These are phyloP conservation scores for Albatrellus ellisii DNA, from an alignment of 768 basidiomycete species.

Conservation along the genomic window DNA sequence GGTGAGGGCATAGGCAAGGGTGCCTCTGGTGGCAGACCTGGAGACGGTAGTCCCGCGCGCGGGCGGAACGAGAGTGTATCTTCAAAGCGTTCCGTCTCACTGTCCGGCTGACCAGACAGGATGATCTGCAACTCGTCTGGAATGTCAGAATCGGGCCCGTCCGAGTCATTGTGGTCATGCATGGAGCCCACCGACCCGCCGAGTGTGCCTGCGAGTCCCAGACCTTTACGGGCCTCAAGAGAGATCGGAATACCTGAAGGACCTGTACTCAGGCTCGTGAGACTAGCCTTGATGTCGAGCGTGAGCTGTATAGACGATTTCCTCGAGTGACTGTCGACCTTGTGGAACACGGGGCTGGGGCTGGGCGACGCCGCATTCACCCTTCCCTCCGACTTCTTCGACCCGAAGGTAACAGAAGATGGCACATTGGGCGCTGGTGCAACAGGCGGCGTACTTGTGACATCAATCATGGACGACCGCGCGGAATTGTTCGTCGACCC, in stretches of 20 bases:
- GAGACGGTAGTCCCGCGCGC: conserved; percentile 20
- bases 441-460: neutral
- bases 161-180: conserved; percentile 31
- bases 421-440: neutral
- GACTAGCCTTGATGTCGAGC: conserved; percentile 3
- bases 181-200: conserved; percentile 40
- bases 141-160: conserved; percentile 69
- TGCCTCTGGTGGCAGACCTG: conserved; percentile 29
- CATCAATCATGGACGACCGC: neutral
- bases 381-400: conserved; percentile 4
- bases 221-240: conserved; percentile 37
- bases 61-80: conserved; percentile 26
- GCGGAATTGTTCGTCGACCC: neutral
- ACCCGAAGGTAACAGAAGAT: conserved; percentile 1
- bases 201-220: conserved; percentile 57
- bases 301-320: conserved; percentile 9
- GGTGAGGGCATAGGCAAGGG: conserved; percentile 23
- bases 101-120: conserved; percentile 29
- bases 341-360: conserved; percentile 22
- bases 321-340: conserved; percentile 9
- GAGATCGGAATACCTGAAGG: conserved; percentile 25
- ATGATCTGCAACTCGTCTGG: conserved; percentile 64
- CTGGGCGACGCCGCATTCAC: neutral
- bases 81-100: conserved; percentile 17
- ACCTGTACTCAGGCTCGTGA: neutral